Evolutionary conservation across 164 flowering plant genomes (phyloP).

Genomic region (Echeveria elegans): DNA sequence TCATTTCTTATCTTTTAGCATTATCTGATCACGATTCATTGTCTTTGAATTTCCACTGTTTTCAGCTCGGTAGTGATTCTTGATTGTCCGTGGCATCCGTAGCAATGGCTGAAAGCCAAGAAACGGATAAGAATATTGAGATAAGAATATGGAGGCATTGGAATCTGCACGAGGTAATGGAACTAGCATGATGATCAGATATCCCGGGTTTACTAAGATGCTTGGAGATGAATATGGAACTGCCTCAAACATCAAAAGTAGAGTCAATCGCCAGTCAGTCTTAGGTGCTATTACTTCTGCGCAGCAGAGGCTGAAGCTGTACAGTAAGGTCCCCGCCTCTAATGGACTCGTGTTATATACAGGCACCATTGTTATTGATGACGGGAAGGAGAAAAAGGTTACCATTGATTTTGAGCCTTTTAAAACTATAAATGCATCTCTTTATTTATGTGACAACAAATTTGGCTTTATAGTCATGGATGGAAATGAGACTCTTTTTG

Average conservation of each 20-base stretch:
- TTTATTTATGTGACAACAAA: constrained; percentile 38
- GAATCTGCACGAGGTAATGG: no score
- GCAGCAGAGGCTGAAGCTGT: constrained; percentile 32
- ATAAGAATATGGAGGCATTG: no score
- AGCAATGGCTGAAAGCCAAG: no score
- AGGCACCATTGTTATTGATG: no score
- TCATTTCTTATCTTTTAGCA: no score
- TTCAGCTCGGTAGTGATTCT: no score
- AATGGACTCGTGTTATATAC: constrained; percentile 20
- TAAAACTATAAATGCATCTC: constrained; percentile 29
- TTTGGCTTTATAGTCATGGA: constrained; percentile 32
- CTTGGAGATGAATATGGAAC: no score
- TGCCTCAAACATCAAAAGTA: constrained; percentile 21
- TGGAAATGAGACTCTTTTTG: constrained; percentile 15
- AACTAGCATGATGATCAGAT: constrained; percentile 27
- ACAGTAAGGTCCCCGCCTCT: constrained; percentile 33
- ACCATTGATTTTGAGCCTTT: constrained; percentile 37
- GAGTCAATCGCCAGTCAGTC: constrained; percentile 38
- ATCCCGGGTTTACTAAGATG: constrained; percentile 36
- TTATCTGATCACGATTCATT: no score
- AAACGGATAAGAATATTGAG: no score
- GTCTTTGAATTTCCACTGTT: no score
- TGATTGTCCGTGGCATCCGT: no score
- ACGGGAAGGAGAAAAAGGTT: constrained; percentile 31
- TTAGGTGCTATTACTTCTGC: constrained; percentile 34